phyloP scores from a whole-genome alignment of 257 asterid species.

The Salvia rosmarinus region DNA sequence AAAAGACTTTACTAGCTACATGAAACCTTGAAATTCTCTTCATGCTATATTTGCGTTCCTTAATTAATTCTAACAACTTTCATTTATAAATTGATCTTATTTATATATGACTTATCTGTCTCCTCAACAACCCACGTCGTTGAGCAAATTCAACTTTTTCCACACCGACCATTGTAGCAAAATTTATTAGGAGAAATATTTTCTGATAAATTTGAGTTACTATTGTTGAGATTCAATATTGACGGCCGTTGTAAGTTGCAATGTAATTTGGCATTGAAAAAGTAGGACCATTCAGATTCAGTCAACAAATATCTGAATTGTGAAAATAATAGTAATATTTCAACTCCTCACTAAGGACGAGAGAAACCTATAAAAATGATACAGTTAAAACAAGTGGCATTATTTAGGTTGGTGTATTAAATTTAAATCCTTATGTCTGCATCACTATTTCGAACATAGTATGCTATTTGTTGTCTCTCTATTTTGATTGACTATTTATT shows the following conservation, averaged over 20 bases:
- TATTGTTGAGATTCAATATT: background rate
- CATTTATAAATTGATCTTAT: background rate
- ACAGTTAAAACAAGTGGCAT: no score
- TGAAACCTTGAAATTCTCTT: no score
- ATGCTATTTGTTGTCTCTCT: no score
- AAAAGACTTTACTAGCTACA: background rate
- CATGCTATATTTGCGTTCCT: background rate
- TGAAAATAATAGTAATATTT: no score
- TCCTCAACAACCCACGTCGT: background rate
- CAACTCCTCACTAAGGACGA: no score
- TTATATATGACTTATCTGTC: background rate
- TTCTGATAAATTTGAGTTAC: background rate
- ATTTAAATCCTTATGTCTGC: no score
- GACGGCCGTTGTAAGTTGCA: background rate
- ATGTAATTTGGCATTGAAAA: background rate
- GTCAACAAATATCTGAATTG: no score
- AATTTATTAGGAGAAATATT: background rate
- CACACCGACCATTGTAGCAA: background rate
- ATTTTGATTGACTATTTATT: no score
- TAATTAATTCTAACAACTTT: background rate
- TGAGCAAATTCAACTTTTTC: background rate
- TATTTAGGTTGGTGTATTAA: no score
- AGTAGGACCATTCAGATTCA: background rate
- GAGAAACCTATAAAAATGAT: no score
- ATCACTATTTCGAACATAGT: no score